Evolutionary conservation across 768 basidiomycete genomes (phyloP), one percentile per base, ranked within the genome.

Genomic region (Roridomyces roridus): DNA sequence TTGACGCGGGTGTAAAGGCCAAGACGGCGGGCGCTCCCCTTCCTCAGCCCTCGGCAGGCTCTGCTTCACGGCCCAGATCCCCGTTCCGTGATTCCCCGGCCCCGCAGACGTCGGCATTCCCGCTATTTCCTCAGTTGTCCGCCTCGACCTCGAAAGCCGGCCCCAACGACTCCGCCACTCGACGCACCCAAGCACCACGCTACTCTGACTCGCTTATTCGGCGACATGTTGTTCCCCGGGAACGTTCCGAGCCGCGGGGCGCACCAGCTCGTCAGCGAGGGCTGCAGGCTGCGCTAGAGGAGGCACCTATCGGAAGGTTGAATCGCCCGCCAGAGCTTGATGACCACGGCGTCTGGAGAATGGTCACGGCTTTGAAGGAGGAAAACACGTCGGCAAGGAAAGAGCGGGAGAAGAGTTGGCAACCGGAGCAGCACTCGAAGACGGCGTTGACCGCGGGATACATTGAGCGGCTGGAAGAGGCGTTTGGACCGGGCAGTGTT

Each of bases 401-500:
- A 31, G 10, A 17, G 23, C 15, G 21, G 23, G n/a, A 50, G 12
- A 26, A 20, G 9, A 25, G n/a, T n/a, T 24, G 11, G 43, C 26
- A 44, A 40, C 12, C n/a, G 11, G 14, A 23, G 25, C 41, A 35
- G 31, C 51, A 48, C 2, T n/a, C 46, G 23, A 57, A 41, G n/a
- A 54, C 60, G 12, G 49, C 51, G 9, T 56, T 56, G 47, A 42
- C 56, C 21, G 43, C 36, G 40, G 43, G 46, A 14, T 58, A 55
- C 37, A 23, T 41, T 4, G 47, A 25, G 18, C 28, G 52, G 25
- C 46, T 62, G 7, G 37, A 46, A 18, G 60, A 62, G 1, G 21
- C 39, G 36, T 62, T 62, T 23, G 60, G 60, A 12, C 24, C 60
- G 18, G 60, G 60, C 36, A 53, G 51, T 35, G 48, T 31, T 18